These are phyloP conservation scores for Colletotrichum lini DNA, from an alignment of 2,329 filamentous ascomycete species.

Conservation along the genomic window DNA sequence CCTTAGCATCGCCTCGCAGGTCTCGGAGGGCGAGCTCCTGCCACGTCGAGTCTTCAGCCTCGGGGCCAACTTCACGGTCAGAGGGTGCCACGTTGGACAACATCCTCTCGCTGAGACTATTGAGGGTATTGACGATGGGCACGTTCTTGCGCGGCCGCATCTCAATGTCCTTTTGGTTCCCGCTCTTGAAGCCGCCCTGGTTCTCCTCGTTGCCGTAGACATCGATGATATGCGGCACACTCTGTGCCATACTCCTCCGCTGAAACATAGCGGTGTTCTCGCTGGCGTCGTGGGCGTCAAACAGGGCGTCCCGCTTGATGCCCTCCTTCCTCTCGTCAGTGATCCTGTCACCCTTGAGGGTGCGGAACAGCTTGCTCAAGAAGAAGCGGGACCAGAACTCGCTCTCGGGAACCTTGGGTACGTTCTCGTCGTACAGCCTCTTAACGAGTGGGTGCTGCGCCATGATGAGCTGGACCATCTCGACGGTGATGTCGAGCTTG, in stretches of 20 bases:
- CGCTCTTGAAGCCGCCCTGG: constrained; percentile 83
- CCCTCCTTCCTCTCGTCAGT: constrained; percentile 78
- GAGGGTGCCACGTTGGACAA: constrained; percentile 88
- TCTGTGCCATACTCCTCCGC: constrained; percentile 70
- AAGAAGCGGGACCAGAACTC: constrained; percentile 98
- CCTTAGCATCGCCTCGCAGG: constrained; percentile 79
- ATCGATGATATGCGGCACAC: constrained; percentile 91
- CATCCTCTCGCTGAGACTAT: constrained; percentile 92
- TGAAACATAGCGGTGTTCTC: constrained; percentile 73
- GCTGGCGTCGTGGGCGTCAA: constrained; percentile 87
- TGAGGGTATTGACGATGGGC: constrained; percentile 90
- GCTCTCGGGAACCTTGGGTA: constrained; percentile 82
- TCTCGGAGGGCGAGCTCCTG: constrained; percentile 84
- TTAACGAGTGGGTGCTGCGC: constrained; percentile 92
- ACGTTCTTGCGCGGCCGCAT: constrained; percentile 89
- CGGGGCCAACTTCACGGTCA: constrained; percentile 77
- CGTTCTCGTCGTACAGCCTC: constrained; percentile 92
- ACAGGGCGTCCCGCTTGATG: constrained; percentile 72
- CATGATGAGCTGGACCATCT: constrained; percentile 95
- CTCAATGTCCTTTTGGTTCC: constrained; percentile 90
- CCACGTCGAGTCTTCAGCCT: constrained; percentile 80
- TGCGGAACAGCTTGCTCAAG: constrained; percentile 89
- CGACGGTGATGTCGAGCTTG: constrained; percentile 87
- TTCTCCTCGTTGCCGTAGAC: constrained; percentile 96
- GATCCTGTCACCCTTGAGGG: constrained; percentile 89